These are phyloP conservation scores for Fusarium redolens DNA, from an alignment of 2,329 filamentous ascomycete genomes.

Conservation along the genomic window DNA sequence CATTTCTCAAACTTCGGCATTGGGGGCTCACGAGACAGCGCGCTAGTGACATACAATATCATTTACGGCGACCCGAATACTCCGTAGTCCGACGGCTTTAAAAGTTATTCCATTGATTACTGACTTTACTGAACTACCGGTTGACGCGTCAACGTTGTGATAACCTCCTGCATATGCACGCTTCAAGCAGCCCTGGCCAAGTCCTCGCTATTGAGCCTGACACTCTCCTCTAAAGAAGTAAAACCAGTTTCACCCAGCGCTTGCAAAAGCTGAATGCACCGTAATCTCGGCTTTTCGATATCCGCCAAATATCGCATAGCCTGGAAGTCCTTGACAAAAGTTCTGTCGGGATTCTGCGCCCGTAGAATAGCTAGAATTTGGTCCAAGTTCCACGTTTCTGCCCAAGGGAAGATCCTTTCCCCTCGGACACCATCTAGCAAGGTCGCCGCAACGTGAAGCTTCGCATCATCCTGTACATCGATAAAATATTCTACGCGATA, in stretches of 20 bases:
- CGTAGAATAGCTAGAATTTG: constrained; percentile 48
- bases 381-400: constrained; percentile 58
- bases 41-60: background rate
- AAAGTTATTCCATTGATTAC: background rate
- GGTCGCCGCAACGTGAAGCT: constrained; percentile 63
- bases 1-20: background rate
- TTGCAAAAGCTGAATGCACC: background rate
- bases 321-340: constrained; percentile 30
- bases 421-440: constrained; percentile 56
- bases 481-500: constrained; percentile 53
- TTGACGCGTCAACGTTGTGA: background rate
- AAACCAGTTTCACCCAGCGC: background rate
- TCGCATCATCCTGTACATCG: constrained; percentile 59
- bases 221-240: background rate
- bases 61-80: background rate
- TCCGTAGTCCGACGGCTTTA: background rate
- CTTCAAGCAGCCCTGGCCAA: background rate
- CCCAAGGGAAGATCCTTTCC: constrained; percentile 66
- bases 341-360: constrained; percentile 21
- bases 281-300: background rate
- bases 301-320: background rate
- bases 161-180: background rate
- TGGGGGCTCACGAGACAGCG: background rate
- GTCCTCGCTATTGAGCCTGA: background rate
- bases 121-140: too few species aligned